Percentiles rank a stretch among this genome's conserved stretches.
Evolutionary conservation across 768 basidiomycete genomes (phyloP).

Genomic region (Mycena alexandri): DNA sequence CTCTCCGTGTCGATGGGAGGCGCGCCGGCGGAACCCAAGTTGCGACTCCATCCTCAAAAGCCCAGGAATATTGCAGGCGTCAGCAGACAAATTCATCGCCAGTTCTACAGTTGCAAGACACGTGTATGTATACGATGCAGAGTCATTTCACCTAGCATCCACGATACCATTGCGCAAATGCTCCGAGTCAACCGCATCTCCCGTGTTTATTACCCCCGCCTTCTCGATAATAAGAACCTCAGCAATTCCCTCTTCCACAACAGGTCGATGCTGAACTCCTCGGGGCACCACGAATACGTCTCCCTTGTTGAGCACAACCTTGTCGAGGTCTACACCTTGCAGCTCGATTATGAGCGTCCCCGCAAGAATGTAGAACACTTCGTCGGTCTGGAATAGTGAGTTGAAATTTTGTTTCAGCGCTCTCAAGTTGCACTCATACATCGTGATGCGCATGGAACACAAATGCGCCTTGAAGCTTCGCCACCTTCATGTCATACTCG

Average conservation of each 20-base stretch:
- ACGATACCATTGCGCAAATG: conserved; percentile 16
- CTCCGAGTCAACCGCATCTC: conserved; percentile 11
- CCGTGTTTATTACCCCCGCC: conserved; percentile 17
- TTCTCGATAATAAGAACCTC: conserved; percentile 16
- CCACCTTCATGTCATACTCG: conserved; percentile 21
- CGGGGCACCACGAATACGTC: conserved; percentile 17
- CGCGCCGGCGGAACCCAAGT: too few species aligned
- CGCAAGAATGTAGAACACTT: conserved; percentile 16
- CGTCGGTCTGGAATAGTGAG: conserved; percentile 2
- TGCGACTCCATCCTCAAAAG: too few species aligned
- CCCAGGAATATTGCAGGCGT: too few species aligned
- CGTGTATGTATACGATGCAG: too few species aligned
- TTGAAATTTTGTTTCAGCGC: background rate
- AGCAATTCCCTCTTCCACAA: conserved; percentile 12
- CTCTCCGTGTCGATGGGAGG: too few species aligned
- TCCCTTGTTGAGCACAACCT: conserved; percentile 15
- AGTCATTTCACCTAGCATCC: conserved; percentile 4
- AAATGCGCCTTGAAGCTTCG: conserved; percentile 20
- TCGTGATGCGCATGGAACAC: conserved; percentile 20
- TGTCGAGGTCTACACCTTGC: conserved; percentile 16
- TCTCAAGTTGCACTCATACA: background rate
- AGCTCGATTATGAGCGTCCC: conserved; percentile 15
- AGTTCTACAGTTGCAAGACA: too few species aligned
- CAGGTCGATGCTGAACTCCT: conserved; percentile 12
- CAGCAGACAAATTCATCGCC: too few species aligned